These are phyloP conservation scores for Prunus mira DNA, from an alignment of 306 rosid genomes.

Conservation along the genomic window DNA sequence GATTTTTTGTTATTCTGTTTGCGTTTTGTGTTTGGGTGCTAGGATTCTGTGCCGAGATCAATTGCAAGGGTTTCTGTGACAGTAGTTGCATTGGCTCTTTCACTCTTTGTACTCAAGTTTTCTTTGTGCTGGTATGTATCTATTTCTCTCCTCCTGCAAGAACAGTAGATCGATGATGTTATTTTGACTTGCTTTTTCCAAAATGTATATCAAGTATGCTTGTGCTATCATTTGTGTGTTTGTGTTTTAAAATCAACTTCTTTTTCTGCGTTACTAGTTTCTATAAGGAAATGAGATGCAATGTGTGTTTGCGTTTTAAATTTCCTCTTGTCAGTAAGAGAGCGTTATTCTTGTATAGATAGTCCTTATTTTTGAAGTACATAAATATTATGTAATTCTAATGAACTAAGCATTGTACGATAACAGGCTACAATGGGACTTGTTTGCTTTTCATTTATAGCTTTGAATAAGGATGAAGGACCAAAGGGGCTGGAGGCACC, in stretches of 20 bases:
- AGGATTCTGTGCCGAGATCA: conserved; percentile 53
- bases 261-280: background rate
- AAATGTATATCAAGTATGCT: background rate
- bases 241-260: background rate
- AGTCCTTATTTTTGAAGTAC: background rate
- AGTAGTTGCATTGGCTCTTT: conserved; percentile 45
- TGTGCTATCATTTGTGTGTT: background rate
- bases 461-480: conserved; percentile 80
- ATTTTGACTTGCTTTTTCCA: background rate
- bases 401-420: conserved; percentile 11
- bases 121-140: background rate
- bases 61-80: conserved; percentile 60
- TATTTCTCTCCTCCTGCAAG: too few relatives aligned
- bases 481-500: conserved; percentile 35
- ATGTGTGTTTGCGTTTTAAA: too few relatives aligned
- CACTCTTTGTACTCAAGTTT: conserved; percentile 63
- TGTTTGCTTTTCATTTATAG: conserved; percentile 70
- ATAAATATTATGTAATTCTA: background rate
- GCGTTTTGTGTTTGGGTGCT: background rate
- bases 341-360: background rate
- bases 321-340: background rate
- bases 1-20: background rate
- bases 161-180: conserved; percentile 5
- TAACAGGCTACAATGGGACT: conserved; percentile 86
- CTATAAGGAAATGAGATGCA: background rate